Base-by-base conservation (phyloP, 495 filamentous ascomycete genomes). In the Xylaria castorea region DNA sequence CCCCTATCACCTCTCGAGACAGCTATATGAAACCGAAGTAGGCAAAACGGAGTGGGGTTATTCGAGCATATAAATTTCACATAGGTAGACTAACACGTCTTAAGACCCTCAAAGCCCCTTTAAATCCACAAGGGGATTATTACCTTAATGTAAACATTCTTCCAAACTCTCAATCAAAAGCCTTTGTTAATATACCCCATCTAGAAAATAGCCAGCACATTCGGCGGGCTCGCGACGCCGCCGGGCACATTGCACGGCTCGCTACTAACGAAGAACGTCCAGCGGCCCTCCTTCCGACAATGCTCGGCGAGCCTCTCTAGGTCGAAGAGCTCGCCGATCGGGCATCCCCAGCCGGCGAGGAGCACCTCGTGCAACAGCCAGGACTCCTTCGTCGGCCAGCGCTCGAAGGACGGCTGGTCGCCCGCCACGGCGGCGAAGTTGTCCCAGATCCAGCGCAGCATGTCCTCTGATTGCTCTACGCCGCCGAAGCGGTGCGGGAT, bases 391-490 rank as follows among this genome's bases (percentile, higher is more conserved):
- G 79, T 67, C 9, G 84, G 84, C 78, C 80, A 82, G 51, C 75
- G 75, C 71, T 89, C 87, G 68, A 89, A 85, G 0, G 82, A 81
- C 20, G 86, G 85, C 72, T 84, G 82, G 76, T 89, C 87, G 25
- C 87, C 87, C 3, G 83, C 86, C 9, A 88, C 85, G 27, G 87
- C 87, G 7, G 83, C 71, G 72, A 89, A 88, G 69, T 81, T 72
- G 22, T 73, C 67, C 85, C 85, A 87, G 36, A 86, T 72, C 80
- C 78, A 86, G 4, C 75, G 65, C 61, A 85, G 75, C 50, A 82
- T 70, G 0, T 79, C 82, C 25, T 85, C 83, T 20, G 81, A 82
- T 72, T 84, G 86, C 80, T 87, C 83, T 0, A 89, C 80, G 60
- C 88, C 88, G 34, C 81, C 79, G 75, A 89, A 85, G 32, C 68